phyloP scores from a whole-genome alignment of 1,284 basidiomycete species.

The Leccinum huronense region DNA sequence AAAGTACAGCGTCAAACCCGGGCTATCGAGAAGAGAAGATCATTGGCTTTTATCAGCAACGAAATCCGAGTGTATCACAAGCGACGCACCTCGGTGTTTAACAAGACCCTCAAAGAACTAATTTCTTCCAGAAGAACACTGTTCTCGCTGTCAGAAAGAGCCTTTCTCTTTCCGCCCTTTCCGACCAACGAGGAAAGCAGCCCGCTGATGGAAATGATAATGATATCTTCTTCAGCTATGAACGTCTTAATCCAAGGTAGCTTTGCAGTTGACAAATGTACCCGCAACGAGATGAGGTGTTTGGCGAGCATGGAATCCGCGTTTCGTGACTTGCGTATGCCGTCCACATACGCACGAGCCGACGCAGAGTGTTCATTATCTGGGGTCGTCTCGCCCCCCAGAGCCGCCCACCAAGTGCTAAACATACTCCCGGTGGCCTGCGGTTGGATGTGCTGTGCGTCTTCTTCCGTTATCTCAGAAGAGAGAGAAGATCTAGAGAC shows the following conservation, averaged over 20 bases:
- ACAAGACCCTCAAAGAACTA: slow-evolving; percentile 77
- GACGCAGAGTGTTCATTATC: slow-evolving; percentile 45
- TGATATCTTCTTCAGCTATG: slow-evolving; percentile 67
- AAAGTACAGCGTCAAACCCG: too few relatives aligned
- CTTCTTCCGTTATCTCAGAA: slow-evolving; percentile 37
- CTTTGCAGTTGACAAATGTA: slow-evolving; percentile 82
- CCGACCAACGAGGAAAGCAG: slow-evolving; percentile 61
- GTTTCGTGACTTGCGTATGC: slow-evolving; percentile 49
- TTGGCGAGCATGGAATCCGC: slow-evolving; percentile 67
- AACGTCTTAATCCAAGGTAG: slow-evolving; percentile 80
- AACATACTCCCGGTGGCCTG: slow-evolving; percentile 75
- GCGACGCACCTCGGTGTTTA: slow-evolving; percentile 29
- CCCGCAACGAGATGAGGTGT: slow-evolving; percentile 78
- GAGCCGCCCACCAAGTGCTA: slow-evolving; percentile 70
- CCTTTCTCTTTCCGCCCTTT: slow-evolving; percentile 58
- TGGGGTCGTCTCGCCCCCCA: slow-evolving; percentile 53
- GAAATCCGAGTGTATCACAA: too few relatives aligned
- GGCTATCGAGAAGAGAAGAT: too few relatives aligned
- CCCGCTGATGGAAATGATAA: slow-evolving; percentile 59
- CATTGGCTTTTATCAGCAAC: too few relatives aligned
- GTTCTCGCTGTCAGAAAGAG: slow-evolving; percentile 63
- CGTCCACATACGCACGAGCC: slow-evolving; percentile 61
- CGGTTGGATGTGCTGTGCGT: slow-evolving; percentile 48
- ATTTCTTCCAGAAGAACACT: slow-evolving; percentile 70
- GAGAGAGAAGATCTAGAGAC: slow-evolving; percentile 17